phyloP scores from a whole-genome alignment of 257 asterid genomes.

The Salvia hispanica region DNA sequence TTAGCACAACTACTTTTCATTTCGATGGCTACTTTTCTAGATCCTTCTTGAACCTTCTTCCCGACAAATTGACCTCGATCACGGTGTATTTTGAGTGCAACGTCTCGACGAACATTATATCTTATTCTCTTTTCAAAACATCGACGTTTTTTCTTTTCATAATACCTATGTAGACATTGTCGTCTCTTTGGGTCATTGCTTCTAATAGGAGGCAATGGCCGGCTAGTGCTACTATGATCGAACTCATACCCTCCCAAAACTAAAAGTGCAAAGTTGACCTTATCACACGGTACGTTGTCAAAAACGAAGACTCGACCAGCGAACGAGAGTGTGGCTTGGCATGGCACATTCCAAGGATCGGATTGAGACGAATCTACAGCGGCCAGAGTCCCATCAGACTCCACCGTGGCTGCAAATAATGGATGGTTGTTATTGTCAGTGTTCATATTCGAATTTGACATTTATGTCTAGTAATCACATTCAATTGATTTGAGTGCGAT shows the following conservation, averaged over 20 bases:
- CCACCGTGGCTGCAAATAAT: not conserved
- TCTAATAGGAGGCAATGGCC: not conserved
- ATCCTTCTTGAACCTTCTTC: not conserved
- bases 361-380: not conserved
- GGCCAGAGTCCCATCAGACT: conserved; percentile 1
- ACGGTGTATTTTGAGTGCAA: conserved; percentile 30
- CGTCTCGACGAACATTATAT: conserved; percentile 25
- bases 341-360: not conserved
- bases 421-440: conserved; percentile 10
- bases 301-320: conserved; percentile 5
- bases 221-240: not conserved
- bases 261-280: conserved; percentile 19
- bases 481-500: not conserved
- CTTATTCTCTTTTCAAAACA: conserved; percentile 31
- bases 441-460: not conserved
- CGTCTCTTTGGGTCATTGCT: conserved; percentile 26
- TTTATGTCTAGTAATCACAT: no score
- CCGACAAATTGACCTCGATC: conserved; percentile 27
- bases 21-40: not conserved
- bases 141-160: conserved; percentile 23
- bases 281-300: conserved; percentile 29
- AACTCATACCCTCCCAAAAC: conserved; percentile 37
- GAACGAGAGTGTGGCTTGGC: conserved; percentile 30
- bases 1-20: conserved; percentile 3
- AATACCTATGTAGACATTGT: conserved; percentile 22